Base-by-base conservation (phyloP, 108 stramenopile species). In the Skeletonema costatum region DNA sequence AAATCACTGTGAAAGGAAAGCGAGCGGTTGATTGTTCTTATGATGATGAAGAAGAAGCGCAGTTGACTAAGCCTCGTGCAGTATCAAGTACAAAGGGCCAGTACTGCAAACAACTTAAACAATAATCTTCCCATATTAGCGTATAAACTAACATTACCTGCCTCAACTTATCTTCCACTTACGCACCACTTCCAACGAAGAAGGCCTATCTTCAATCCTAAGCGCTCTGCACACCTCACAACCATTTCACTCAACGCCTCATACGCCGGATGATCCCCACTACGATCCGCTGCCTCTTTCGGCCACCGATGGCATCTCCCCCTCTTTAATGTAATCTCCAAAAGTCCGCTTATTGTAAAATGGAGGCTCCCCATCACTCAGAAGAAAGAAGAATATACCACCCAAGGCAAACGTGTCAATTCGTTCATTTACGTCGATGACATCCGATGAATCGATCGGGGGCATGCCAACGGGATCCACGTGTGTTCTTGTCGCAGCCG, bases 341-440 rank as follows among this genome's bases (percentile, higher is more conserved):
- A 19, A 64, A 29, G 32, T 16, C 12, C 50, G n/a, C 58, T 12
- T 33, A 32, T 76, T 13, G 33, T 73, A 46, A 50, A 48, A 73
- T 32, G 72, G 72, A 21, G 41, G 32, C 29, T 60, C 16, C 48
- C 72, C 72, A 64, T 64, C 61, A 38, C 58, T 60, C 19, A 73
- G 32, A 53, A 73, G 72, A 19, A 48, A 73, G 39, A 41, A 73
- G n/a, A 73, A 73, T 17, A 73, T 17, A 42, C 72, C 62, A 4
- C 72, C 72, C 10, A 73, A 32, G 33, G 72, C 48, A 73, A 64
- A 73, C 3, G 66, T 48, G 59, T 75, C 74, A 46, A 75, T 60
- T 14, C 25, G 9, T 60, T 75, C 74, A 17, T 67, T 68, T 29
- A 67, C 66, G 12, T 68, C 66, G 8, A 38, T 66, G 42, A n/a